phyloP scores from a whole-genome alignment of 2,329 filamentous ascomycete genomes.

The Ceratocystis huliohia region DNA sequence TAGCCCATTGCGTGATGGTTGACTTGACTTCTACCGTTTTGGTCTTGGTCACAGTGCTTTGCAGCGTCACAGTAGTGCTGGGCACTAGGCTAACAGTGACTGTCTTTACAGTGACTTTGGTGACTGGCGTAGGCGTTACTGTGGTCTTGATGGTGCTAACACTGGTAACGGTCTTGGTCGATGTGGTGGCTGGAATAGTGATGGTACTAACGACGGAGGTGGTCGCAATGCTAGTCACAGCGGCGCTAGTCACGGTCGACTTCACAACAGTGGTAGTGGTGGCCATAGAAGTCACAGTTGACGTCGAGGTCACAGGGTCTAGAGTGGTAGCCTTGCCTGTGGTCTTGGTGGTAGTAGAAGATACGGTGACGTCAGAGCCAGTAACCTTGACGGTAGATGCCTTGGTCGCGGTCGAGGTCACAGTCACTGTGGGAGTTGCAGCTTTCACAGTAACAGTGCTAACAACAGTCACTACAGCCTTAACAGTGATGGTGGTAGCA shows the following conservation, averaged over 20 bases:
- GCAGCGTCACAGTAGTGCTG: background rate
- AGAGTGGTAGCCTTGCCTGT: conserved; percentile 5
- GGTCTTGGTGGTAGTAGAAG: conserved; percentile 8
- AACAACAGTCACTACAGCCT: background rate
- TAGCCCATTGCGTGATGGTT: background rate
- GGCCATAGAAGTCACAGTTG: background rate
- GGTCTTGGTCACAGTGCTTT: conserved; percentile 13
- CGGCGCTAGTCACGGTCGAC: conserved; percentile 1
- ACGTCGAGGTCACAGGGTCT: background rate
- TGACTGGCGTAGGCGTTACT: background rate
- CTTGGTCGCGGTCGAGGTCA: background rate
- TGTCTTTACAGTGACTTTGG: background rate
- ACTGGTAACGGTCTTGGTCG: background rate
- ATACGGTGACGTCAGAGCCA: background rate
- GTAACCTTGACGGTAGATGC: background rate
- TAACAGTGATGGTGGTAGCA: background rate
- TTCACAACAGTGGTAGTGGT: background rate
- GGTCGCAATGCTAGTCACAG: conserved; percentile 3
- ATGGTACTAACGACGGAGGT: background rate
- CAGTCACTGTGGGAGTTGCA: background rate
- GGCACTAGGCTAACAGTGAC: conserved; percentile 1
- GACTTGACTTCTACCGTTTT: background rate
- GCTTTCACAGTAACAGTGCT: conserved; percentile 1
- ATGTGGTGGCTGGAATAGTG: background rate
- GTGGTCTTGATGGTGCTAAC: background rate